phyloP scores from a whole-genome alignment of 768 basidiomycete genomes.

The Tricholomella constricta region DNA sequence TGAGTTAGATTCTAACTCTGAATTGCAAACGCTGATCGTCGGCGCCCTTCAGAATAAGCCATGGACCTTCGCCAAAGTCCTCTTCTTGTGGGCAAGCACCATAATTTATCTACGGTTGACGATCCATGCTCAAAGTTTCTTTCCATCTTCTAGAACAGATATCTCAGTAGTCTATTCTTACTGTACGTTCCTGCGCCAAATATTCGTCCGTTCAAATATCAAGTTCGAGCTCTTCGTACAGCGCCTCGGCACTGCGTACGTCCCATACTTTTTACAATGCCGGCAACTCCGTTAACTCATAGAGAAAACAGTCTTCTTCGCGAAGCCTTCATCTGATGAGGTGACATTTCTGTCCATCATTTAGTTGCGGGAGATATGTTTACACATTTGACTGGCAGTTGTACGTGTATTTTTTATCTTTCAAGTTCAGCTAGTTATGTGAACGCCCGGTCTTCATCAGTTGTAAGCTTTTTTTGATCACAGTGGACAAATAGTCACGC shows the following conservation, averaged over 20 bases:
- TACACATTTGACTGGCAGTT: constrained; percentile 11
- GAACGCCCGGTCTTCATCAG: neutral
- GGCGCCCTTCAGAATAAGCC: constrained; percentile 19
- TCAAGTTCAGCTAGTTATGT: neutral
- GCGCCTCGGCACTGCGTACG: constrained; percentile 14
- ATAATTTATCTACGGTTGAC: neutral
- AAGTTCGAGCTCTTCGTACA: constrained; percentile 1
- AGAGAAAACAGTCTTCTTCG: constrained; percentile 10
- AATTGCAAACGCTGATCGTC: neutral
- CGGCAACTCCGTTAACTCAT: neutral
- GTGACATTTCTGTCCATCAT: constrained; percentile 1
- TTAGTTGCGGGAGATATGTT: neutral
- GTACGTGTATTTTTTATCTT: constrained; percentile 13
- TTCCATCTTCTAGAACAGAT: constrained; percentile 24
- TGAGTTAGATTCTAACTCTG: constrained; percentile 2
- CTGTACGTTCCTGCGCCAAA: constrained; percentile 19
- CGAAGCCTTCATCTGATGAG: constrained; percentile 17
- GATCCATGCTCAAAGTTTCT: neutral
- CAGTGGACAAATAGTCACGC: neutral
- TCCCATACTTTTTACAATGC: neutral
- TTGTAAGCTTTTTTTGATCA: constrained; percentile 3
- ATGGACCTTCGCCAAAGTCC: constrained; percentile 22
- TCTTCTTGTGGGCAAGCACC: constrained; percentile 27
- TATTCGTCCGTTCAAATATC: neutral
- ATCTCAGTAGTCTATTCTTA: constrained; percentile 27